These are phyloP conservation scores for Papiliotrema nemorosa DNA, from an alignment of 1,284 basidiomycete genomes.

Conservation along the genomic window DNA sequence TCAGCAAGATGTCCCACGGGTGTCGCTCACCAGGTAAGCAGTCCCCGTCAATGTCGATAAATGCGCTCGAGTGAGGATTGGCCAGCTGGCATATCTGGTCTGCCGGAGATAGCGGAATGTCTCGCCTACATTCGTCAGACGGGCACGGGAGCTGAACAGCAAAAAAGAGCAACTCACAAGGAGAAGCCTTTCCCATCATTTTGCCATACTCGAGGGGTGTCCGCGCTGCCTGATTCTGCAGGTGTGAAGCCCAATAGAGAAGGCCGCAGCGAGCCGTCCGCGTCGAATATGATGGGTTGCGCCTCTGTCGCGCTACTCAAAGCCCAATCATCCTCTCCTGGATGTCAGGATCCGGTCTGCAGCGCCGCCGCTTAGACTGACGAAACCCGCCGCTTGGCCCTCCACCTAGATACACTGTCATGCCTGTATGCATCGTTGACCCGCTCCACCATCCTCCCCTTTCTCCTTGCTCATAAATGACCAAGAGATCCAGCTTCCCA, in stretches of 20 bases:
- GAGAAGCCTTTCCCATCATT: conserved; percentile 28
- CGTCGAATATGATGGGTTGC: conserved; percentile 83
- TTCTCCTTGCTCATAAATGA: conserved; percentile 65
- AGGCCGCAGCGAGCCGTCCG: conserved; percentile 81
- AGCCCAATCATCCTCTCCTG: conserved; percentile 23
- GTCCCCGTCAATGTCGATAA: conserved; percentile 94
- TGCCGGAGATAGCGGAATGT: conserved; percentile 35
- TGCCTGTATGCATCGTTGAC: conserved; percentile 54
- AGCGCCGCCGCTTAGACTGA: conserved; percentile 46
- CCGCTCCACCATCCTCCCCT: conserved; percentile 51
- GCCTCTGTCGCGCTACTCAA: conserved; percentile 22
- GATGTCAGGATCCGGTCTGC: background rate
- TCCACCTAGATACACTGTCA: conserved; percentile 64
- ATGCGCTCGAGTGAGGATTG: conserved; percentile 88
- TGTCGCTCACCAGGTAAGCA: conserved; percentile 72
- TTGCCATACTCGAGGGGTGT: conserved; percentile 16
- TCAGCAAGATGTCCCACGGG: conserved; percentile 7
- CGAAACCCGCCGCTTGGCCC: conserved; percentile 63
- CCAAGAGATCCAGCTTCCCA: conserved; percentile 81
- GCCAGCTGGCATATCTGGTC: conserved; percentile 62
- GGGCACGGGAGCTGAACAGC: too few species aligned
- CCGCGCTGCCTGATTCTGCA: conserved; percentile 10
- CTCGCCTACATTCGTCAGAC: conserved; percentile 8
- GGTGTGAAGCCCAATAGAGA: conserved; percentile 75
- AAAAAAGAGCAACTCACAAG: conserved; percentile 13